Evolutionary conservation across 371 early-diverging fungal genomes (phyloP), one percentile per base, ranked within the genome.

Genomic region (Mortierella sp.): DNA sequence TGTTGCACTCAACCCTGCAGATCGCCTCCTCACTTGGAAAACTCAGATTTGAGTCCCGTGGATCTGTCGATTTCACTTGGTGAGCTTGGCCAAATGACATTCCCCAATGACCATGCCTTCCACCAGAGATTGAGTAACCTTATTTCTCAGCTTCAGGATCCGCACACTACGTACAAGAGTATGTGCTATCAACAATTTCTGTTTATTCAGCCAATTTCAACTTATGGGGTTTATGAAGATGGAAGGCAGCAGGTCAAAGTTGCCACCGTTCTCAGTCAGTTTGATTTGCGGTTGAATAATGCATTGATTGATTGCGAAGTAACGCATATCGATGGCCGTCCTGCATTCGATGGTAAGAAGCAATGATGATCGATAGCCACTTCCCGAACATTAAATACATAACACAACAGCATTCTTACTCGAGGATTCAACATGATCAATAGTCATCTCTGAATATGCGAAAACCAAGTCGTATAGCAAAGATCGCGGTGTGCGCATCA

Each of bases 141-240:
- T 42, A 70, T 79, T 9, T 35, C 80, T 3, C 54, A 63, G n/a
- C 43, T 79, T 23, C 74, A 74, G 61, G 80, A 73, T 26, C 75
- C 80, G 0, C 80, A 79, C 28, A 79, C 80, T 5, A 57, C 70
- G 4, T 79, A 79, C 67, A 72, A 43, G 31, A 70, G 32, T 43
- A 73, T 79, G 79, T 79, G 79, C 57, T 79, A 79, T 40, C 73
- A 79, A 12, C 79, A 79, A 28, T 79, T 79, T 40, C 17, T 73
- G 26, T 79, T 79, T 53, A 65, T 70, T 17, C 79, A 79, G 43
- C 79, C 79, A 0, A 26, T 79, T 5, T 79, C 73, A 2, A 79
- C 79, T 3, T 79, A 79, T 32, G 79, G 79, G 23, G 74, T 79
- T 6, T 79, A 54, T 47, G 79, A 79, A 51, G 32, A 79, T 47